Conservation (phyloP, 2,329 filamentous ascomycete species). For the Leptosphaerulina australis region DNA sequence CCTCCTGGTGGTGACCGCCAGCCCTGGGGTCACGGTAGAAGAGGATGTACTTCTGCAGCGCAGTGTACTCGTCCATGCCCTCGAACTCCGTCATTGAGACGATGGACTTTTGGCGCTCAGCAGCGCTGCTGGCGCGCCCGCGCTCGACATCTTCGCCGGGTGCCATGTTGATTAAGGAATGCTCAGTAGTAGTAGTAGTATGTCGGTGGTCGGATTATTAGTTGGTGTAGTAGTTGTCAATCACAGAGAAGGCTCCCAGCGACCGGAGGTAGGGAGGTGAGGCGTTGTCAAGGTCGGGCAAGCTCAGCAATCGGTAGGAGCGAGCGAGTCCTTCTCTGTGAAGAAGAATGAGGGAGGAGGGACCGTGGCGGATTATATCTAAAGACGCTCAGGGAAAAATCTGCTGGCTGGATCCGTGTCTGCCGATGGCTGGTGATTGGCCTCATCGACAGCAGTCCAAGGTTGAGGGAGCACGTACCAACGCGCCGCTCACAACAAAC, state of each 20-base stretch:
- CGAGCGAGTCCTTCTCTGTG: conserved; percentile 41
- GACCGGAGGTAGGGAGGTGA: conserved; percentile 24
- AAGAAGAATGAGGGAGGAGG: conserved; percentile 26
- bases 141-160: conserved; percentile 46
- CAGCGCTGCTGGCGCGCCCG: conserved; percentile 36
- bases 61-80: conserved; percentile 67
- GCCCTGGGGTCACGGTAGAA: conserved; percentile 67
- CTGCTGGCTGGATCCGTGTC: conserved; percentile 26
- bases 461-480: conserved; percentile 20
- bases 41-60: conserved; percentile 70
- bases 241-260: conserved; percentile 40
- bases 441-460: conserved; percentile 20
- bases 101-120: conserved; percentile 45
- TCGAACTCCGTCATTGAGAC: conserved; percentile 48
- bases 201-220: conserved; percentile 25
- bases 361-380: conserved; percentile 28
- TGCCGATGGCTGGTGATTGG: conserved; percentile 24
- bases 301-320: conserved; percentile 36
- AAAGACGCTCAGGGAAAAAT: conserved; percentile 39
- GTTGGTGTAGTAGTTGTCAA: conserved; percentile 21
- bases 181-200: conserved; percentile 22
- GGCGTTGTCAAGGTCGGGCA: conserved; percentile 33
- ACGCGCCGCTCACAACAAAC: conserved; percentile 21
- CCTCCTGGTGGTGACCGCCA: conserved; percentile 51
- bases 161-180: conserved; percentile 34